phyloP scores from a whole-genome alignment of 106 monocot species.

The Gastrodia elata region DNA sequence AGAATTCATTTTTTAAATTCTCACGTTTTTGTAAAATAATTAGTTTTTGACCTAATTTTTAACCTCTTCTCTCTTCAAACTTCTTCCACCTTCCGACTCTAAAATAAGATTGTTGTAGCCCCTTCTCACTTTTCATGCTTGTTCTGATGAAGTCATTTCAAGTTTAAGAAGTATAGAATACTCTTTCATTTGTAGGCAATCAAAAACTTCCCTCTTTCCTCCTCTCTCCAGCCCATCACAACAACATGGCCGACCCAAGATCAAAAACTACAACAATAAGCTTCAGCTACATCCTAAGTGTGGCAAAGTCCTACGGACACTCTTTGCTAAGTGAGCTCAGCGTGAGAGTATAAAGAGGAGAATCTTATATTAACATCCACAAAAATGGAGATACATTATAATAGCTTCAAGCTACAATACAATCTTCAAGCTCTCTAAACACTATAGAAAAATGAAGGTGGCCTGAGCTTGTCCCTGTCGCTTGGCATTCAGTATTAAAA shows the following conservation, averaged over 20 bases:
- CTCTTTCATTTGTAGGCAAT: not conserved
- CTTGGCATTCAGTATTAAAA: not conserved
- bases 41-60: too few species aligned
- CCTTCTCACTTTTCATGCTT: not conserved
- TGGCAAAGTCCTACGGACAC: not conserved
- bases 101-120: too few species aligned
- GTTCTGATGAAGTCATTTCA: not conserved
- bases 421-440: not conserved
- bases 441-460: not conserved
- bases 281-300: too few species aligned
- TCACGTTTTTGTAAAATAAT: too few species aligned
- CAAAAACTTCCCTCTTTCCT: too few species aligned
- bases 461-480: not conserved
- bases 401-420: not conserved
- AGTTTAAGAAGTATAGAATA: not conserved
- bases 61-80: too few species aligned
- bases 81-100: too few species aligned
- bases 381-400: not conserved
- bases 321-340: not conserved
- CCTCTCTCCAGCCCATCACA: too few species aligned
- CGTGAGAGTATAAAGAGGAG: not conserved
- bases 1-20: too few species aligned
- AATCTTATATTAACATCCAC: not conserved
- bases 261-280: not conserved
- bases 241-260: too few species aligned